phyloP scores from a whole-genome alignment of 306 rosid species.

The Alnus rubra region DNA sequence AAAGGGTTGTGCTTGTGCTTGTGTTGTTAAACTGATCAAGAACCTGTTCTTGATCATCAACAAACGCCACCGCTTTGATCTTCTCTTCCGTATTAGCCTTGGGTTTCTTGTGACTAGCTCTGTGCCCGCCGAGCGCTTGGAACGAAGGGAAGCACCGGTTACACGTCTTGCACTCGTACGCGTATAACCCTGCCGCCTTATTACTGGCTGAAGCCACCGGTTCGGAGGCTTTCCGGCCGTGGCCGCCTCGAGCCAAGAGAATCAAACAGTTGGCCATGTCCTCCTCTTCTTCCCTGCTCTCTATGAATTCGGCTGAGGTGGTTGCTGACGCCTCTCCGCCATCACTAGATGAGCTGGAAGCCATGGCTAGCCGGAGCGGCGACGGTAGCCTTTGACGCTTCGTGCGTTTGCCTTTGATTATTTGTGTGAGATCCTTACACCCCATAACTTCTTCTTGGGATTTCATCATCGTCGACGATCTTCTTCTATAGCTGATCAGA shows the following conservation, averaged over 20 bases:
- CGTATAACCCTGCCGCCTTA: conserved; percentile 1
- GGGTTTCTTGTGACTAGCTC: conserved; percentile 81
- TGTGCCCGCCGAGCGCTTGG: conserved; percentile 93
- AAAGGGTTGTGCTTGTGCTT: conserved; percentile 42
- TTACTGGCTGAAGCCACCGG: neutral
- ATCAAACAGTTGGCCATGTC: conserved; percentile 87
- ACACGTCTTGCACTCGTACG: conserved; percentile 84
- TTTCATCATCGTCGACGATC: conserved; percentile 30
- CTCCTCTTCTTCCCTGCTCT: conserved; percentile 49
- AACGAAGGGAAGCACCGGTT: conserved; percentile 70
- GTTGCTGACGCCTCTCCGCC: conserved; percentile 5
- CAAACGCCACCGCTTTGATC: conserved; percentile 4
- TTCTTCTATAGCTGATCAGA: neutral
- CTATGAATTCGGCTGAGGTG: conserved; percentile 29
- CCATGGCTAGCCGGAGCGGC: conserved; percentile 37
- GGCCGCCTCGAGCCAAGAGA: conserved; percentile 64
- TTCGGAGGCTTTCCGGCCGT: neutral
- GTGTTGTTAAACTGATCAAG: conserved; percentile 20
- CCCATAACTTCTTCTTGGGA: conserved; percentile 29
- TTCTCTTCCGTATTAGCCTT: conserved; percentile 34
- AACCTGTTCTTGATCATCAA: conserved; percentile 2
- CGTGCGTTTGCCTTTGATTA: conserved; percentile 68
- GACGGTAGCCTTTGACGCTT: conserved; percentile 62
- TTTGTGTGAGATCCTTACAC: conserved; percentile 33
- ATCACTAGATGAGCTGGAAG: conserved; percentile 35